Base-by-base conservation (phyloP, 768 basidiomycete genomes). In the Nidularia pulvinata region DNA sequence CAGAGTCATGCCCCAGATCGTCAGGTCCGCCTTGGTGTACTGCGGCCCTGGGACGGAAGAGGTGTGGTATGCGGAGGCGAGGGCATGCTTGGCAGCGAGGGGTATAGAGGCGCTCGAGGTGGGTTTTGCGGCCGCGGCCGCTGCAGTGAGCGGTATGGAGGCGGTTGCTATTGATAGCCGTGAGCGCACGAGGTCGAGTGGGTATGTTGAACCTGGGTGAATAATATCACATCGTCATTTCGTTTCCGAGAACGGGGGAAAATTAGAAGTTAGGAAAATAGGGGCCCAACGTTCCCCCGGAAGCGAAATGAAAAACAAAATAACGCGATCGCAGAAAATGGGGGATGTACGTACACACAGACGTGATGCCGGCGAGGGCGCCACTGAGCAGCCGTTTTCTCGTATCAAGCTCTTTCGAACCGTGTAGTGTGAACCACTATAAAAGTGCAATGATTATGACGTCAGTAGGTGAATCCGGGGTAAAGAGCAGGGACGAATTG, bases 141-240 rank as follows among this genome's bases (percentile, higher is more conserved):
- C 50, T 35, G 73, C 54, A 19, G 59, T 59, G 32, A 74, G 53
- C 42, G 56, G 63, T 32, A 69, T 56, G 32, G 89, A 89, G n/a
- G 93, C 90, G 4, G 93, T 94, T 16, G 93, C 93, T 64, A 98
- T 96, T 16, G 93, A 95, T 54, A 99, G 75, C 35, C 96, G 83
- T 25, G 93, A 91, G 44, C 96, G 84, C 33, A 98, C 91, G 48
- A 99, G 86, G 68, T 99, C 96, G 57, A 98, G 74, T 7, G 96
- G 96, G 73, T 95, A 93, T 71, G 92, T 94, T 46, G 91, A 80
- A 59, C 86, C 91, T 92, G 55, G 49, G 48, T 30, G 33, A 11
- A 49, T 9, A 46, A 10, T 14, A 49, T 13, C 10, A 33, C 30
- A 35, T 35, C 19, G 7, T 11, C 22, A 32, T 34, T 35, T 30